These are phyloP conservation scores for Wickerhamiella siamensis DNA, from an alignment of 805 yeast species.

Conservation along the genomic window DNA sequence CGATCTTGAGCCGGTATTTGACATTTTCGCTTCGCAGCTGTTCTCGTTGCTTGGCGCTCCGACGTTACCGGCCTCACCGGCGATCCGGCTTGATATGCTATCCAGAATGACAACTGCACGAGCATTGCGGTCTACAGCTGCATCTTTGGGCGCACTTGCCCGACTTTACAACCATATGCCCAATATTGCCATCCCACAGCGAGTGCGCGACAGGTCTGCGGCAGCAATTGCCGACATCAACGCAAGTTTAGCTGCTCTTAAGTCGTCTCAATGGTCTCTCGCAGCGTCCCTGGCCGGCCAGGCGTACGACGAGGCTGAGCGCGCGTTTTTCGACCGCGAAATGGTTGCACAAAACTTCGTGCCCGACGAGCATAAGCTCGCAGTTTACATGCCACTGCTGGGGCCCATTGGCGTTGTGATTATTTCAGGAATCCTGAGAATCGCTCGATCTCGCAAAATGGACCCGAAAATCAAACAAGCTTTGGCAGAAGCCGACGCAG, in stretches of 20 bases:
- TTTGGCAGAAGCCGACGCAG: constrained; percentile 3
- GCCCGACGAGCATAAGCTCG: constrained; percentile 91
- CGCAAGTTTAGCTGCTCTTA: constrained; percentile 25
- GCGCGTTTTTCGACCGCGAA: constrained; percentile 82
- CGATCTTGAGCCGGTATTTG: constrained; percentile 44
- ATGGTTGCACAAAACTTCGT: constrained; percentile 92
- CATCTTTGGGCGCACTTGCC: constrained; percentile 58
- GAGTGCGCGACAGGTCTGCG: constrained; percentile 45
- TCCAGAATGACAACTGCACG: constrained; percentile 43
- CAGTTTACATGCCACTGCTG: constrained; percentile 77
- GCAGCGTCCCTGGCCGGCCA: constrained; percentile 32
- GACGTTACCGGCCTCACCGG: constrained; percentile 39
- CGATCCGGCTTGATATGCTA: constrained; percentile 39
- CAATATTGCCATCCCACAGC: constrained; percentile 70
- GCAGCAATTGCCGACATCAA: constrained; percentile 34
- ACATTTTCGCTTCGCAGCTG: constrained; percentile 60
- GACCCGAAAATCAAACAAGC: not conserved
- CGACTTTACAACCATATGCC: constrained; percentile 55
- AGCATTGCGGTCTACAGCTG: constrained; percentile 47
- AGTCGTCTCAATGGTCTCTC: constrained; percentile 25
- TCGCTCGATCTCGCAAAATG: not conserved
- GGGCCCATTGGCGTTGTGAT: constrained; percentile 72
- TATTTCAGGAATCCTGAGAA: constrained; percentile 20
- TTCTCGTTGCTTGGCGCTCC: constrained; percentile 63
- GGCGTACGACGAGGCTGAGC: constrained; percentile 49